These are phyloP conservation scores for Haberlea rhodopensis DNA, from an alignment of 257 asterid genomes.

Conservation along the genomic window DNA sequence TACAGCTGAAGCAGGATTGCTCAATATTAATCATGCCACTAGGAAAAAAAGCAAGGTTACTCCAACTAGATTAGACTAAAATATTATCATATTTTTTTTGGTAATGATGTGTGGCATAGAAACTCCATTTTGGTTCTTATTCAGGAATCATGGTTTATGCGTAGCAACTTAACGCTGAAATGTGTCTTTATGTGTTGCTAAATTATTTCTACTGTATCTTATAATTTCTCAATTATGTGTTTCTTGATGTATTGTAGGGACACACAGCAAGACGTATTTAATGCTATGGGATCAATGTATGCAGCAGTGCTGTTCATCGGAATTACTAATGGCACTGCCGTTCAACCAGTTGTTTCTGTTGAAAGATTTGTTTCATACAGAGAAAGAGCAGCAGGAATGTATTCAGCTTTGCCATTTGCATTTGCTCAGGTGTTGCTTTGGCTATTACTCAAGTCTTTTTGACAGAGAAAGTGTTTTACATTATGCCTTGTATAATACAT, in stretches of 20 bases:
- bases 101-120: no score
- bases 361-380: constrained; percentile 55
- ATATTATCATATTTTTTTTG: no score
- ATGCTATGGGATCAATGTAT: constrained; percentile 56
- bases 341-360: constrained; percentile 54
- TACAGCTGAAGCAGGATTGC: not conserved
- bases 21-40: not conserved
- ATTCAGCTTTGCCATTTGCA: constrained; percentile 43
- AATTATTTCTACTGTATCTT: not conserved
- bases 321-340: constrained; percentile 48
- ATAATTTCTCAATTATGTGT: no score
- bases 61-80: not conserved
- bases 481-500: no score
- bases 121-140: not conserved
- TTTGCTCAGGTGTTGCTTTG: constrained; percentile 41
- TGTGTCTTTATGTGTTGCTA: not conserved
- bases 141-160: not conserved
- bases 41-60: not conserved
- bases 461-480: no score
- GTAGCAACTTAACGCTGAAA: not conserved
- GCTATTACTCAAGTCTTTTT: no score
- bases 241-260: not conserved
- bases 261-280: constrained; percentile 51
- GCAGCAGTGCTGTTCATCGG: constrained; percentile 48
- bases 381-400: constrained; percentile 52